A percentile compares a stretch with the other conserved stretches of the same genome.
Conservation (phyloP, 176 grass and related monocot species). For the Stipa capillata region DNA sequence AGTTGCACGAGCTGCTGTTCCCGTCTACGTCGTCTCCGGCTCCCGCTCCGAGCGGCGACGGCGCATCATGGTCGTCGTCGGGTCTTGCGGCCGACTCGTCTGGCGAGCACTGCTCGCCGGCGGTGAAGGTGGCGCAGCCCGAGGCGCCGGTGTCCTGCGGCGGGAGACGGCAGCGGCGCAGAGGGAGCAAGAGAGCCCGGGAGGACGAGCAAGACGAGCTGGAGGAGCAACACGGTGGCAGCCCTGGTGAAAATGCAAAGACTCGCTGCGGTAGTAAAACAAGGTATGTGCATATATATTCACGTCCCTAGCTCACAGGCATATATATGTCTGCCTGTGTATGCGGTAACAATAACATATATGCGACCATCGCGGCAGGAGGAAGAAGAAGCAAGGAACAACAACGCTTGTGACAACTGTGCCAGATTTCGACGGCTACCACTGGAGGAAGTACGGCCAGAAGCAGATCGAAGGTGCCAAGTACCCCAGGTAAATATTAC, state of each 20-base stretch:
- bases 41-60: background rate
- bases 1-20: background rate
- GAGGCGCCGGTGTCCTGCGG: background rate
- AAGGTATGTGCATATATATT: too few species aligned
- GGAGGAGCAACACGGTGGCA: fast-evolving
- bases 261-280: too few species aligned
- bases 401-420: background rate
- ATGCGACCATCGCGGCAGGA: too few species aligned
- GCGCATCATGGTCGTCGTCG: background rate
- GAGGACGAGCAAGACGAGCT: background rate
- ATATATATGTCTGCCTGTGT: too few species aligned
- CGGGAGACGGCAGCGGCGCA: background rate
- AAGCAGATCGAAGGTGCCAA: conserved; percentile 36
- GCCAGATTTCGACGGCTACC: conserved; percentile 42
- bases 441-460: conserved; percentile 45
- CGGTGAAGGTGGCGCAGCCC: too few species aligned
- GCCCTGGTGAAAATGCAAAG: too few species aligned
- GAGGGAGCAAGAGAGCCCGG: background rate
- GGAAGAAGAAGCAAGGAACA: background rate
- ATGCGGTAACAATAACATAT: too few species aligned
- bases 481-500: conserved; percentile 14
- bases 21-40: too few species aligned
- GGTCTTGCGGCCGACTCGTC: too few species aligned
- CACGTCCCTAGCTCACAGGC: too few species aligned
- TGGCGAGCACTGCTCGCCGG: too few species aligned